Evolutionary conservation across 768 basidiomycete genomes (phyloP).

Genomic region (Kwoniella newhampshirensis): DNA sequence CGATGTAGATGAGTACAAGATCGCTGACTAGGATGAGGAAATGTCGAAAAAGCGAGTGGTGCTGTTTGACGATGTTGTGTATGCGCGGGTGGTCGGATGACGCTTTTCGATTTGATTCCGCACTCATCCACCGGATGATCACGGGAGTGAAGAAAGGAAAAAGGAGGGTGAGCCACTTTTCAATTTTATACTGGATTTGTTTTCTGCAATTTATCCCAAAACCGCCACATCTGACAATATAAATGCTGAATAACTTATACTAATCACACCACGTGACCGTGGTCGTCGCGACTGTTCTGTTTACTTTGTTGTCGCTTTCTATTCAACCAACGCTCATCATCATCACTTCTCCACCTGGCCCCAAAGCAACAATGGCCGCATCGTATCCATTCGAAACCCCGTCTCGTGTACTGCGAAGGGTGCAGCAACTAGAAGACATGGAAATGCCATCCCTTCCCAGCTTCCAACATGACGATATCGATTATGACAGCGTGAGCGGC

Average conservation of each 20-base stretch:
- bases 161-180: no score
- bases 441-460: slow-evolving; percentile 48
- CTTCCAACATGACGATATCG: slow-evolving; percentile 42
- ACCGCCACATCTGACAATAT: no score
- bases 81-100: no score
- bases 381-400: slow-evolving; percentile 33
- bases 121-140: no score
- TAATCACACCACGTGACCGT: neutral
- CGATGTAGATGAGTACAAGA: no score
- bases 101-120: no score
- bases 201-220: no score
- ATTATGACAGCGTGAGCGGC: slow-evolving; percentile 34
- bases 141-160: no score
- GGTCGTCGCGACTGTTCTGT: slow-evolving; percentile 23
- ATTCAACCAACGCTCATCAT: neutral
- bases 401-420: slow-evolving; percentile 36
- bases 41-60: no score
- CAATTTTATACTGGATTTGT: no score
- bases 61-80: no score
- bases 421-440: slow-evolving; percentile 41
- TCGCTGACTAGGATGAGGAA: no score
- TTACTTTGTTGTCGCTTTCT: slow-evolving; percentile 12
- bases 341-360: neutral
- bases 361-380: slow-evolving; percentile 19
- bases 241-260: neutral